Percentiles rank a stretch among this genome's conserved stretches.
Evolutionary conservation across 202 grass and related monocot genomes (phyloP).

Genomic region (Panicum hallii): DNA sequence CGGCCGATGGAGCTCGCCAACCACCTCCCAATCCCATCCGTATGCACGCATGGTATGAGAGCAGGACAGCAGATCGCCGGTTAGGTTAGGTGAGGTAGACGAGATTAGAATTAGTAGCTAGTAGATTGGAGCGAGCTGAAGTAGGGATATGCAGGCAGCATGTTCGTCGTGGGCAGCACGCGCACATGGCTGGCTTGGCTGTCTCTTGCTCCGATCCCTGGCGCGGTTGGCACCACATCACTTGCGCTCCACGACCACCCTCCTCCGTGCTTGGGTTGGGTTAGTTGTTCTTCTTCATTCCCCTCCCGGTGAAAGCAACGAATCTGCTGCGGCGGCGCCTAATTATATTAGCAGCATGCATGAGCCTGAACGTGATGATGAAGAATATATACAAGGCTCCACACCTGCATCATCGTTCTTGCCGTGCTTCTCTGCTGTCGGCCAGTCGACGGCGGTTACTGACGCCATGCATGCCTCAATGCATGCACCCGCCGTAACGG

Average conservation of each 20-base stretch:
- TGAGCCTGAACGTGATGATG: not conserved
- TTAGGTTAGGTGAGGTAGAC: too few species aligned
- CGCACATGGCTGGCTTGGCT: conserved; percentile 34
- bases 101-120: too few species aligned
- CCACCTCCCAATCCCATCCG: conserved; percentile 6
- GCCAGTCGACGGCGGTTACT: not conserved
- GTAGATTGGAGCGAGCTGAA: too few species aligned
- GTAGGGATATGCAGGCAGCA: too few species aligned
- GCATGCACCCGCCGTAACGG: not conserved
- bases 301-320: conserved; percentile 5
- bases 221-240: too few species aligned
- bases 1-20: conserved; percentile 13
- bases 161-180: not conserved
- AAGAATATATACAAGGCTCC: not conserved
- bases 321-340: not conserved
- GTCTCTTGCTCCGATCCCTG: not conserved
- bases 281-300: too few species aligned
- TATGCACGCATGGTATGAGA: too few species aligned
- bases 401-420: too few species aligned
- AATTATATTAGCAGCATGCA: not conserved
- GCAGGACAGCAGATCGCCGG: too few species aligned
- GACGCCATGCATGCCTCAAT: not conserved
- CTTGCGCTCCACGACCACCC: too few species aligned
- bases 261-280: too few species aligned
- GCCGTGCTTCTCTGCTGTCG: not conserved